Conservation (phyloP, 306 rosid genomes). For the Crotalaria pallida region DNA sequence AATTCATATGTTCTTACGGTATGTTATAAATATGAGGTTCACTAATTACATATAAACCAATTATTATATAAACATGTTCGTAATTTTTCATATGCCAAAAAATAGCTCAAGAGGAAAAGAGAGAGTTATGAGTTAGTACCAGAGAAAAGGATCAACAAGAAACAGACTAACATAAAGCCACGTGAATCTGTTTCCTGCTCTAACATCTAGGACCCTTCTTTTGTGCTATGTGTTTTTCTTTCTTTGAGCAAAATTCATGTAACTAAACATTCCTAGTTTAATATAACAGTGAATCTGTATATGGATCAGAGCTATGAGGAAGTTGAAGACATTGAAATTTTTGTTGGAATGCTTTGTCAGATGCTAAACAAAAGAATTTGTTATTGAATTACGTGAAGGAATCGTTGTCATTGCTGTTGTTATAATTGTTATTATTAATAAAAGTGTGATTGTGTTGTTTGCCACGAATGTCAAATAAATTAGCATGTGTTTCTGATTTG, state of each 20-base stretch:
- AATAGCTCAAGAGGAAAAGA: neutral
- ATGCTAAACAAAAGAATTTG: no score
- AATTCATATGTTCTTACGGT: neutral
- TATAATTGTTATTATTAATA: no score
- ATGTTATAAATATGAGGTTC: neutral
- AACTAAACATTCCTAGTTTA: conserved; percentile 5
- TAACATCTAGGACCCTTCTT: conserved; percentile 37
- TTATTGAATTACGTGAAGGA: no score
- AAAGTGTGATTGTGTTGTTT: no score
- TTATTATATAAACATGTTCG: neutral
- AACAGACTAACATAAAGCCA: conserved; percentile 27
- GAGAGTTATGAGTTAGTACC: conserved; percentile 29
- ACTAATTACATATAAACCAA: neutral
- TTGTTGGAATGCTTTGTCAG: no score
- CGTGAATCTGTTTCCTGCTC: conserved; percentile 39
- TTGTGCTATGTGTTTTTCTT: neutral
- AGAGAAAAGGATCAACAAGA: conserved; percentile 40
- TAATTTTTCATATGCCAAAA: neutral
- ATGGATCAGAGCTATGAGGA: neutral
- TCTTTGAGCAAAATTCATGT: conserved; percentile 7
- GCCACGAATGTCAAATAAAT: no score
- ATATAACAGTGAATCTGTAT: no score
- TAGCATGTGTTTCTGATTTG: no score
- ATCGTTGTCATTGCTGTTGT: no score
- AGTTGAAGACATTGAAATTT: no score